Evolutionary conservation across 129 eudicot genomes (phyloP), one percentile per base, ranked within the genome.

Genomic region (Flaveria linearis): DNA sequence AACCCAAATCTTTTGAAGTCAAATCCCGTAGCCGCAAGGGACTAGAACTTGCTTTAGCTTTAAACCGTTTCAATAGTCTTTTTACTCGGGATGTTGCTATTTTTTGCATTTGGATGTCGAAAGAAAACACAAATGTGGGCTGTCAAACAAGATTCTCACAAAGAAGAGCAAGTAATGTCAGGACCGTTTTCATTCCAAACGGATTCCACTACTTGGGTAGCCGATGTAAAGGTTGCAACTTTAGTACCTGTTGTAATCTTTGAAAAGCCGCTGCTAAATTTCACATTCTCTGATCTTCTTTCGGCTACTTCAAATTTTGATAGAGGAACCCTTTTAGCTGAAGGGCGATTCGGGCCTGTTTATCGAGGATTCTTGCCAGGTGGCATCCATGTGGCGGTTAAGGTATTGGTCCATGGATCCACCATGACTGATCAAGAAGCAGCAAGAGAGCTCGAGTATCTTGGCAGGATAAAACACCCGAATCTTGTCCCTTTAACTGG

Each of bases 171-270:
- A 20, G 82, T 53, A 20, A 78, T 89, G 18, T 92, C 97, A 2
- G 97, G 97, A 2, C 97, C 97, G 23, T 92, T 92, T 72, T 92
- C 97, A 5, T 92, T 92, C 86, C 89, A 92, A 74, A 92, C 97
- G 0, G 97, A 92, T 77, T 92, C 97, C 33, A 89, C 97, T 81
- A 92, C 96, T n/a, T 92, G 97, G 97, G 92, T 87, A 3, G 96
- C 97, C 8, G 97, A 92, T 72, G 92, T 92, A 56, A 92, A 87
- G 78, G 87, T 81, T 63, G 91, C 96, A 43, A 85, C 86, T 20
- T 84, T 86, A 4, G 97, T 89, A 3, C 96, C 88, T 0, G 97
- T 92, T 7, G 88, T 92, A 15, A 92, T 92, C 69, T 92, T 92
- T 49, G 97, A 92, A 79, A 92, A 92, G 80, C 97, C 97, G 22